These are phyloP conservation scores for Pyrus hybrid DNA, from an alignment of 331 rosid species.

Conservation along the genomic window DNA sequence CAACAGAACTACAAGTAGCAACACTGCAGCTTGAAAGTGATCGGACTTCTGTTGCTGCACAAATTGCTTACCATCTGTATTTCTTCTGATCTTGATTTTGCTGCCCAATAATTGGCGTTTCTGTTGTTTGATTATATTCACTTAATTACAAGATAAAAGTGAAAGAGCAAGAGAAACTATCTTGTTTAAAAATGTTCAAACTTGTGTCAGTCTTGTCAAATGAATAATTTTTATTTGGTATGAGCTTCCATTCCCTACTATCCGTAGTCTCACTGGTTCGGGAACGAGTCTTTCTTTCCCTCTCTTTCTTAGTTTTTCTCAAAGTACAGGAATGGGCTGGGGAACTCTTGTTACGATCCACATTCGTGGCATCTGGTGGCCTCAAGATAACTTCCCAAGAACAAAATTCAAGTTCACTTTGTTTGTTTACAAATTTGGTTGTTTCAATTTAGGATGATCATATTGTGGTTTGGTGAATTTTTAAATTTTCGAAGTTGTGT, in stretches of 20 bases:
- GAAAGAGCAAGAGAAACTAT: neutral
- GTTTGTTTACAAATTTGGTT: neutral
- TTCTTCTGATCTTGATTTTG: neutral
- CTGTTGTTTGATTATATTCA: neutral
- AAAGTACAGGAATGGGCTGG: slow-evolving; percentile 21
- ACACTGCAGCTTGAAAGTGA: slow-evolving; percentile 2
- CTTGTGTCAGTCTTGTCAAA: neutral
- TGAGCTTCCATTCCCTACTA: neutral
- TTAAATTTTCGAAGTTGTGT: neutral
- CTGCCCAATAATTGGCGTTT: neutral
- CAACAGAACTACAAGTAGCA: neutral
- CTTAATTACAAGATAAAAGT: neutral
- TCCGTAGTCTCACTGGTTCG: neutral
- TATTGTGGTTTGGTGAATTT: neutral
- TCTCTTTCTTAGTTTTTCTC: no score
- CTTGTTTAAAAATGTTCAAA: neutral
- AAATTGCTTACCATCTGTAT: neutral
- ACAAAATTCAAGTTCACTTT: neutral
- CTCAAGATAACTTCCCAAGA: slow-evolving; percentile 34
- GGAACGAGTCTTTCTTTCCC: slow-evolving; percentile 12
- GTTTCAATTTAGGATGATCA: neutral
- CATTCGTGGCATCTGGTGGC: slow-evolving; percentile 51
- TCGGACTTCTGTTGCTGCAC: neutral
- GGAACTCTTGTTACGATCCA: slow-evolving; percentile 52
- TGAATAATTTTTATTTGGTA: neutral